Percentiles rank a stretch among this genome's conserved stretches.
Conservation (phyloP, 1,139 yeast species). For the Yamadazyma diddensiae region DNA sequence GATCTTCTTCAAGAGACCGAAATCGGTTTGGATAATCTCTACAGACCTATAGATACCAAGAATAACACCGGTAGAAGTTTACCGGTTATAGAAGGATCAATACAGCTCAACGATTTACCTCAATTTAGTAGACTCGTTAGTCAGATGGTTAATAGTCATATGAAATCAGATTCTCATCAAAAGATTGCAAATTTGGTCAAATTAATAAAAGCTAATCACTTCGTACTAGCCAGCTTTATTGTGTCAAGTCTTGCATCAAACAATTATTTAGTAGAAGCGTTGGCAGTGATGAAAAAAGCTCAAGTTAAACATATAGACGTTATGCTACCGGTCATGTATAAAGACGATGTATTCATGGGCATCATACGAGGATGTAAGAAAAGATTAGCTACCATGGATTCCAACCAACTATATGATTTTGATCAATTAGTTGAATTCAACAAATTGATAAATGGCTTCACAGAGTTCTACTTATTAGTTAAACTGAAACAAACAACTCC, state of each 20-base stretch:
- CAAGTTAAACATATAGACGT: conserved; percentile 16
- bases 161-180: conserved; percentile 7
- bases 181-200: conserved; percentile 15
- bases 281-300: conserved; percentile 20
- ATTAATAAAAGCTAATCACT: conserved; percentile 24
- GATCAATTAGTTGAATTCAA: conserved; percentile 7
- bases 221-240: conserved; percentile 24
- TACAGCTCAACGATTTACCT: conserved; percentile 31
- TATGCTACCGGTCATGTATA: conserved; percentile 11
- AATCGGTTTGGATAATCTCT: conserved; percentile 15
- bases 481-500: neutral
- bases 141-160: conserved; percentile 14
- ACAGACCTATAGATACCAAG: conserved; percentile 23
- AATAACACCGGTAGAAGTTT: conserved; percentile 18
- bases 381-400: conserved; percentile 1
- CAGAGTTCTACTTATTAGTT: conserved; percentile 11
- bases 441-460: conserved; percentile 7
- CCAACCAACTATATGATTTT: conserved; percentile 4
- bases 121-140: conserved; percentile 22
- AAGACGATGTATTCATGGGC: conserved; percentile 19
- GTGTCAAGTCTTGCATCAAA: conserved; percentile 27
- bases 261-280: conserved; percentile 24
- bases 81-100: conserved; percentile 24
- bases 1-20: conserved; percentile 22
- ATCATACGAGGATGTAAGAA: conserved; percentile 15